phyloP scores from a whole-genome alignment of 2,329 filamentous ascomycete genomes.

The Pleurostoma richardsiae region DNA sequence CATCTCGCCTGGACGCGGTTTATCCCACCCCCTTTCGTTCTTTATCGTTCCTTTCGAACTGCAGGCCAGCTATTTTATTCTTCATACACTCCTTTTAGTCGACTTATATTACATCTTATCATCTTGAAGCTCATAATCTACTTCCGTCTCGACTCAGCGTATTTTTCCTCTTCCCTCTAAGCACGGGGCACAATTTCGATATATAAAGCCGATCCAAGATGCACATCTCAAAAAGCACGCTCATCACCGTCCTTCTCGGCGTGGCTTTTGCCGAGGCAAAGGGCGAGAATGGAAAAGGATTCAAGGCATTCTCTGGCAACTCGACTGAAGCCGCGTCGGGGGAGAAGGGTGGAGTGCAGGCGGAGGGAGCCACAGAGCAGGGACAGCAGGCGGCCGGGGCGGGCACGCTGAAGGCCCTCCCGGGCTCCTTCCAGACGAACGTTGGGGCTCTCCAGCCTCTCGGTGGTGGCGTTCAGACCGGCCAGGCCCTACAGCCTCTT shows the following conservation, averaged over 20 bases:
- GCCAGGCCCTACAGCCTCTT: background rate
- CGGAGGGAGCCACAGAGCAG: background rate
- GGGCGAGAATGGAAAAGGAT: background rate
- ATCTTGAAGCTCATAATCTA: background rate
- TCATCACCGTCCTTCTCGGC: conserved; percentile 15
- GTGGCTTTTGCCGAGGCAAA: conserved; percentile 12
- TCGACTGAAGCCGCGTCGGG: conserved; percentile 1
- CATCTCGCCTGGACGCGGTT: background rate
- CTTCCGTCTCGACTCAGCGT: background rate
- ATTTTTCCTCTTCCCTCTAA: background rate
- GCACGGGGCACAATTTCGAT: background rate
- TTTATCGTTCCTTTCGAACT: conserved; percentile 1
- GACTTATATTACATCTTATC: conserved; percentile 3
- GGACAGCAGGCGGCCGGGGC: background rate
- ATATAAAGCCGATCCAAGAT: conserved; percentile 8
- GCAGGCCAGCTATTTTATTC: conserved; percentile 5
- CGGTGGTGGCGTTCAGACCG: conserved; percentile 1
- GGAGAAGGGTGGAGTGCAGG: background rate
- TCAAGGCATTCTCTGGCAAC: background rate
- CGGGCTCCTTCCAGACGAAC: conserved; percentile 1
- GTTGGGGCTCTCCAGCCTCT: conserved; percentile 2
- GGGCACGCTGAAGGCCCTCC: conserved; percentile 5
- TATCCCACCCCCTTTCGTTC: background rate
- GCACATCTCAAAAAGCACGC: conserved; percentile 14
- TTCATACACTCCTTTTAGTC: conserved; percentile 1